A percentile compares a stretch with the other conserved stretches of the same genome.
Evolutionary conservation across 1,284 basidiomycete genomes (phyloP).

Genomic region (Heterobasidion occidentale): DNA sequence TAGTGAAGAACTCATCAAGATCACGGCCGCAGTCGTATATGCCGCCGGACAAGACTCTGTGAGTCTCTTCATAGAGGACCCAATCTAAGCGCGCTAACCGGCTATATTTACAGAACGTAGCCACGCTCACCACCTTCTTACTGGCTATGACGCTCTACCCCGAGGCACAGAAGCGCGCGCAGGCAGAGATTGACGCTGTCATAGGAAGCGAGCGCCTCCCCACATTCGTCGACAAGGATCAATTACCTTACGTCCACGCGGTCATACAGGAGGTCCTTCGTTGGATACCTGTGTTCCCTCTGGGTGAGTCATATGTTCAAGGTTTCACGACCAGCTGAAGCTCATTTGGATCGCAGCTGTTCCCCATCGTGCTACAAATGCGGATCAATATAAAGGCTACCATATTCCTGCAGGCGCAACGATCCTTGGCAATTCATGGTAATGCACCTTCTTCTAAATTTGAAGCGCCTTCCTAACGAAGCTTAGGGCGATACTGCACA

Average conservation of each 20-base stretch:
- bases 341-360: slow-evolving; percentile 2
- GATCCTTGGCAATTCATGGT: slow-evolving; percentile 13
- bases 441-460: neutral
- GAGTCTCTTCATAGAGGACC: no score
- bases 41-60: slow-evolving; percentile 4
- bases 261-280: slow-evolving; percentile 31
- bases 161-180: slow-evolving; percentile 28
- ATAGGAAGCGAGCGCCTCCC: slow-evolving; percentile 32
- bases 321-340: neutral
- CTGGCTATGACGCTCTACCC: slow-evolving; percentile 33
- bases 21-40: slow-evolving; percentile 11
- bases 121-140: slow-evolving; percentile 31
- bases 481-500: slow-evolving; percentile 11
- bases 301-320: neutral
- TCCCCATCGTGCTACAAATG: slow-evolving; percentile 7
- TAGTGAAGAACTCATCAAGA: slow-evolving; percentile 12
- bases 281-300: slow-evolving; percentile 18
- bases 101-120: slow-evolving; percentile 25
- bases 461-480: no score
- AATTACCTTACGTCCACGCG: slow-evolving; percentile 31
- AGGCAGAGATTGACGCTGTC: slow-evolving; percentile 32
- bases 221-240: slow-evolving; percentile 27
- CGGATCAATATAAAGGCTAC: slow-evolving; percentile 9
- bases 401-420: slow-evolving; percentile 10
- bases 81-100: no score